Conservation (phyloP, 1,284 basidiomycete genomes). For the Cryptococcus sp. region DNA sequence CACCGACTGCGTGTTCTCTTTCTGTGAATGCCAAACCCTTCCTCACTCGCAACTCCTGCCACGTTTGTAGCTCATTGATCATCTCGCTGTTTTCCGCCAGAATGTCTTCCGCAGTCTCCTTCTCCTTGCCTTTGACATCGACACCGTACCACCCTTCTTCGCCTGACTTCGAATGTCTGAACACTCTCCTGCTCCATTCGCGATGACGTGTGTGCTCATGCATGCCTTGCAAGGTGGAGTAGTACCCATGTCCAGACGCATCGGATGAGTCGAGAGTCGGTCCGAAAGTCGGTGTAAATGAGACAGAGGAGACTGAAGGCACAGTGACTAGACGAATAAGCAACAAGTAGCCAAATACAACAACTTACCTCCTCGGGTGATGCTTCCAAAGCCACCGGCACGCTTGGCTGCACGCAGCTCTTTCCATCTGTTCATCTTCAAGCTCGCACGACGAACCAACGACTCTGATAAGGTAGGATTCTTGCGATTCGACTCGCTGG, state of each 20-base stretch:
- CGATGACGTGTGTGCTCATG: constrained; percentile 36
- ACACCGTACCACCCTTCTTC: constrained; percentile 9
- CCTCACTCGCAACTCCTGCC: constrained; percentile 39
- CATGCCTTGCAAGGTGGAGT: constrained; percentile 39
- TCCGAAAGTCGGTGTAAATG: constrained; percentile 42
- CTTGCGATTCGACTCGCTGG: constrained; percentile 4
- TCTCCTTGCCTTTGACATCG: constrained; percentile 11
- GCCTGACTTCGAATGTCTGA: not conserved
- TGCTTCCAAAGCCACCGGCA: constrained; percentile 33
- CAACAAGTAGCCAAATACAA: not conserved
- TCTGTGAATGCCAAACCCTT: constrained; percentile 28
- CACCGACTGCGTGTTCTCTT: constrained; percentile 39
- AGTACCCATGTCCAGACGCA: constrained; percentile 36
- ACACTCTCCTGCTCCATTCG: constrained; percentile 17
- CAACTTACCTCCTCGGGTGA: constrained; percentile 30
- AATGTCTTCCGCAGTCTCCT: constrained; percentile 27
- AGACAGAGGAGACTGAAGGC: constrained; percentile 4
- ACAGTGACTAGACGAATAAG: constrained; percentile 15
- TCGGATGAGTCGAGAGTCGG: constrained; percentile 41
- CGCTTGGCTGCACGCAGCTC: constrained; percentile 20
- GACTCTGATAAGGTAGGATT: constrained; percentile 30
- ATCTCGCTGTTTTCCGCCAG: constrained; percentile 34
- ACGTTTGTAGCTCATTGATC: constrained; percentile 42
- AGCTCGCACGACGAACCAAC: constrained; percentile 37
- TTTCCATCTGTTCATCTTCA: constrained; percentile 46